Evolutionary conservation across 441 rosid species (phyloP), one percentile per base, ranked within the genome.

Genomic region (Dalechampia spathulata): DNA sequence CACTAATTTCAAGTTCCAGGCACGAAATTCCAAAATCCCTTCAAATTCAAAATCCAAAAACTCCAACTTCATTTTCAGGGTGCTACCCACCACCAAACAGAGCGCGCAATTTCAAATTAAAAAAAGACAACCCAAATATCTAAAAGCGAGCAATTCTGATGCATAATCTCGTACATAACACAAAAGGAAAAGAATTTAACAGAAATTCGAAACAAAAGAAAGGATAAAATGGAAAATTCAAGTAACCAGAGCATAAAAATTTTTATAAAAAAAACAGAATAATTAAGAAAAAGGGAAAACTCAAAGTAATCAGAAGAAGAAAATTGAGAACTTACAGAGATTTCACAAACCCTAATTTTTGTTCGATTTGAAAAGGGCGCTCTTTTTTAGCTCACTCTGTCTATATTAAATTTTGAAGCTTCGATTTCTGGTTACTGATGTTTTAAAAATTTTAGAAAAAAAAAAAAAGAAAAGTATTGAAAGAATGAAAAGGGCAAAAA

Each of bases 291-390:
- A 27, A 46, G 41, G n/a, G 48, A 50, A 57, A 26, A 6, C 38
- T 7, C 26, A 26, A 1, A 0, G 52, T 21, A 43, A 51, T 15
- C 9, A 28, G 34, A 63, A 6, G 5, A 32, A 9, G 6, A 62
- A 36, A 50, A 55, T 52, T 27, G 38, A n/a, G 34, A 46, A 48
- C 72, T 69, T 41, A 71, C 59, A 49, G 65, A 32, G 69, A 66
- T 57, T 45, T 39, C 21, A 3, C 8, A 15, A 70, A 64, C 54
- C 60, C 42, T 16, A 43, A 53, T 48, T 28, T 39, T 28, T 36
- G 6, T 36, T 37, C 15, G 52, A 49, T 36, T 44, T 32, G 27
- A 28, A 38, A 38, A 46, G 32, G 52, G 34, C 4, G 34, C 34
- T 30, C 34, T 3, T 8, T 28, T 5, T 47, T 11, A 40, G 12